These are phyloP conservation scores for Syncephalastrum sp. DNA, from an alignment of 371 early-diverging fungal species.

Conservation along the genomic window DNA sequence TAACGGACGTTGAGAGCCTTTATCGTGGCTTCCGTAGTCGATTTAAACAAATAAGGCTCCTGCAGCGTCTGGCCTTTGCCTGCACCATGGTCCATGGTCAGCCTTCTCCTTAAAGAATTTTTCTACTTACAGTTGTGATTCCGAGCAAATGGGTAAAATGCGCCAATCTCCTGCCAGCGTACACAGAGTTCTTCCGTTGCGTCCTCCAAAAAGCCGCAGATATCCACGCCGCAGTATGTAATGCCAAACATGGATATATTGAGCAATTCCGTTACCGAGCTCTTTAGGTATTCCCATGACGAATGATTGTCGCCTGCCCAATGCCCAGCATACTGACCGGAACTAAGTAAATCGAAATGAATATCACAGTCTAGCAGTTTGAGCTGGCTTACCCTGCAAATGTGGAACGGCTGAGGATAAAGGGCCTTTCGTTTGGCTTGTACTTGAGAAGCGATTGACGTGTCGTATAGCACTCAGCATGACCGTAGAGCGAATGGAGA, in stretches of 20 bases:
- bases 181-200: conserved; percentile 60
- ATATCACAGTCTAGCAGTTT: no score
- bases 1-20: conserved; percentile 58
- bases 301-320: conserved; percentile 62
- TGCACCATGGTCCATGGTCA: background rate
- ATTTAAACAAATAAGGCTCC: conserved; percentile 58
- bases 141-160: conserved; percentile 78
- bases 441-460: conserved; percentile 31
- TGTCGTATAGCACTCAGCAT: conserved; percentile 54
- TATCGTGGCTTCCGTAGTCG: conserved; percentile 47
- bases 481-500: conserved; percentile 68
- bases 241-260: conserved; percentile 71
- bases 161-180: conserved; percentile 71
- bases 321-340: conserved; percentile 61
- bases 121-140: conserved; percentile 52
- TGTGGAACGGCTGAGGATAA: conserved; percentile 70
- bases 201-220: conserved; percentile 67
- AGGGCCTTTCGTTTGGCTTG: conserved; percentile 58
- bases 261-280: conserved; percentile 59
- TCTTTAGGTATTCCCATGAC: conserved; percentile 52
- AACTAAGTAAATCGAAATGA: conserved; percentile 8
- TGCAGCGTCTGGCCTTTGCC: conserved; percentile 24
- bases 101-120: background rate
- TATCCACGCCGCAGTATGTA: conserved; percentile 66
- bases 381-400: conserved; percentile 49